Base-by-base conservation (phyloP, 2,329 filamentous ascomycete species). In the Pseudocercospora vitis region DNA sequence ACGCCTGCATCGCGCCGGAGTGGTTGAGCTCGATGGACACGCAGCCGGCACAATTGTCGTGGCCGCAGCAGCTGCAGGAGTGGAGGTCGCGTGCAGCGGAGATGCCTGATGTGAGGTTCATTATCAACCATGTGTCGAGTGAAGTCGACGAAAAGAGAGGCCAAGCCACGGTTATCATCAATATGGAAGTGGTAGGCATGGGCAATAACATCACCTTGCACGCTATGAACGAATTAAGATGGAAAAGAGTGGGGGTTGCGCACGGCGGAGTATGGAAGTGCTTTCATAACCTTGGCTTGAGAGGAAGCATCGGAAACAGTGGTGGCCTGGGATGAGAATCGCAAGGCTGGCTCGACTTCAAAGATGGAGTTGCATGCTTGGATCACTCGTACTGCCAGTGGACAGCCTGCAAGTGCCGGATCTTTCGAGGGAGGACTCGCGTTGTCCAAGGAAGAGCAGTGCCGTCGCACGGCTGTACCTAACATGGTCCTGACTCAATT, bases 171-270 rank as follows among this genome's bases (percentile, higher is more conserved):
- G 48, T 55, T 4, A 49, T 26, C 29, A 12, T 51, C 4, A 48
- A 55, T 12, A 55, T 51, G 52, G 52, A 55, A 18, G 52, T 55
- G 7, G 16, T 32, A 2, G 52, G 52, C 4, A 39, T 55, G 52
- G 39, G 19, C 9, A 32, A 50, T 2, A 19, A 8, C 11, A 37
- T 55, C n/a, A 26, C 14, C 1, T 26, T 55, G 19, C 26, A 42
- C 16, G 44, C 50, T 11, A 42, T 48, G 24, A 53, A 42, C 16
- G 50, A 53, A 35, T 12, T 53, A 3, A 53, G 21, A 23, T 52
- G 53, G 53, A 32, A 23, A 16, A 31, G 28, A 19, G 37, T 40
- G 12, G 35, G 35, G 12, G 35, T 21, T 5, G 35, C 14, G 19
- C 11, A 23, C 5, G 4, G 45, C 11, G 48, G 24, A 4, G 14